Base-by-base conservation (phyloP, 1,284 basidiomycete species). In the Trametes versicolor region DNA sequence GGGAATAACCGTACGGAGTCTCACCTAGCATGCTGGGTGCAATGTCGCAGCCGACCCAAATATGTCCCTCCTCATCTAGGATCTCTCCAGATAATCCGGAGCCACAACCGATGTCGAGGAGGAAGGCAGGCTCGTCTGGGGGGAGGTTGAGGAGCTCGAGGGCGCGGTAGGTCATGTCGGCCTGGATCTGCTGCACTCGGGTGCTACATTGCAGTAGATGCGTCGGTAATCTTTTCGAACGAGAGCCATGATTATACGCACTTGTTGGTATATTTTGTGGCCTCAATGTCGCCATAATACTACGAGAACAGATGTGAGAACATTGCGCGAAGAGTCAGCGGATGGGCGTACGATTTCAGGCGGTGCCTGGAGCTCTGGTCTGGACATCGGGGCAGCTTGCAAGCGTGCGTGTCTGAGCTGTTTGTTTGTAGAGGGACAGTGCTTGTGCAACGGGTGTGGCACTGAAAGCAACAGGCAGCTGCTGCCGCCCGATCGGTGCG, bases 81-180 rank as follows among this genome's bases (percentile, higher is more conserved):
- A 99, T 96, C 79, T 99, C 97, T 5, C 98, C 98, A 29, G 94
- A 96, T n/a, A 99, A 80, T 2, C 98, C 98, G n/a, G 94, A 96
- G 6, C 98, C 98, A 75, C 97, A 99, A 1, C 98, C 98, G 66
- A 99, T 97, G 77, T 99, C 98, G 43, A 99, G 88, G 13, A 99
- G 80, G 73, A 94, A 94, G 0, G 91, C 89, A 1, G 95, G 87
- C 67, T 94, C 83, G 54, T 88, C 89, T 60, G 83, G 83, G 2
- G 96, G 93, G 25, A 99, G 80, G 72, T 90, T 93, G 50, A 99
- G 84, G 8, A 99, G 85, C 76, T 99, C 97, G 49, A 99, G 80
- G 1, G 97, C 97, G 66, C 98, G 88, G 72, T 97, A 93, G 6
- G 97, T 98, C 98, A 99, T 99, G 72, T 98, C 93, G 7, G 96